Conservation (phyloP, 345 rosid species). For the Citrus maxima region DNA sequence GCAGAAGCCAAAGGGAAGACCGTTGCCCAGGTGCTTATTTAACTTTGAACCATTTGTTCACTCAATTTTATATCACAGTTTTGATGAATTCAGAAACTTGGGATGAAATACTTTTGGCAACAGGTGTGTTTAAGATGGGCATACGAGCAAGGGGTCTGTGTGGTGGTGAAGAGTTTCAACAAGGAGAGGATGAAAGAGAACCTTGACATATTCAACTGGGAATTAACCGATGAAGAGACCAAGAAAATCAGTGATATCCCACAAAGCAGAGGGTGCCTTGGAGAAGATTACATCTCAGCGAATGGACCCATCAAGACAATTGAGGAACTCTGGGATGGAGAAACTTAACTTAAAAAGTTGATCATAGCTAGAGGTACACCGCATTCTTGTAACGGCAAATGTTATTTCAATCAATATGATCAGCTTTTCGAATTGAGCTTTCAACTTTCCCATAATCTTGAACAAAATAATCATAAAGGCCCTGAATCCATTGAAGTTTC, state of each 20-base stretch:
- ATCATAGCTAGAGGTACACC: background rate
- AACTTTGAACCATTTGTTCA: background rate
- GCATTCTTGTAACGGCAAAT: background rate
- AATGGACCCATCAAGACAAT: conserved; percentile 36
- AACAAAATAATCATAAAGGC: background rate
- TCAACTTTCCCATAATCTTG: background rate
- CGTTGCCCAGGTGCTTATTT: conserved; percentile 61
- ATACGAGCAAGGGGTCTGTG: conserved; percentile 43
- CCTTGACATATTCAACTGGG: conserved; percentile 57
- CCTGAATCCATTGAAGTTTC: too few species aligned
- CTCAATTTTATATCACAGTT: background rate
- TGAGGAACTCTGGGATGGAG: conserved; percentile 49
- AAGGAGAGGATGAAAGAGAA: conserved; percentile 55
- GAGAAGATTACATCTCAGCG: conserved; percentile 28
- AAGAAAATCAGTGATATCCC: conserved; percentile 41
- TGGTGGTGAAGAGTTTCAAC: conserved; percentile 58
- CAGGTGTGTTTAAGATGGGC: conserved; percentile 71
- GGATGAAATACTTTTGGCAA: background rate
- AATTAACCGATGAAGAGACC: conserved; percentile 40
- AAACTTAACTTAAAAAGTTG: conserved; percentile 17
- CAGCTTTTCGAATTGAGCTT: background rate
- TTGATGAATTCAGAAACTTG: background rate
- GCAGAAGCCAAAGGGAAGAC: conserved; percentile 64
- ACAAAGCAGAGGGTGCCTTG: conserved; percentile 37
- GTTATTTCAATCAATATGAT: background rate